phyloP scores from a whole-genome alignment of 164 flowering plant genomes.

The Magnolia changhungtana region DNA sequence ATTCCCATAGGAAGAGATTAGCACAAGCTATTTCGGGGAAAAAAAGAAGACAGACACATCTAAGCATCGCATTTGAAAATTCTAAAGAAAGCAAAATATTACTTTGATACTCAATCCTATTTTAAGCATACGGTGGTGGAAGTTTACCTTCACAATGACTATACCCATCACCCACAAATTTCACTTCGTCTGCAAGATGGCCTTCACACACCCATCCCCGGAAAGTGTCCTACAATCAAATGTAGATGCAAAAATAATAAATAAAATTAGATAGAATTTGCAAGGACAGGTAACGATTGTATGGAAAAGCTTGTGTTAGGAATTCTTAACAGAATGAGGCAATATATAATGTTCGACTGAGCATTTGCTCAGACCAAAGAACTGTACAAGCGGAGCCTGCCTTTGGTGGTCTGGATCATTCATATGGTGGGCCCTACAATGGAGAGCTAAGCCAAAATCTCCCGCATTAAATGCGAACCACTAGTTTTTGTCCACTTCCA shows the following conservation, averaged over 20 bases:
- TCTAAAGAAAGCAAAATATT: too few species aligned
- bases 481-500: background rate
- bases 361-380: background rate
- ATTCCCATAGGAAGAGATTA: too few species aligned
- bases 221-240: conserved; percentile 72
- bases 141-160: conserved; percentile 92
- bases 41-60: too few species aligned
- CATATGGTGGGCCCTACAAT: background rate
- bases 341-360: background rate
- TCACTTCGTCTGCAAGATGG: conserved; percentile 75
- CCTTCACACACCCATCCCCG: conserved; percentile 95
- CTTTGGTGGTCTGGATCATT: background rate
- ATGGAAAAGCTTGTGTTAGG: background rate
- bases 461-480: background rate
- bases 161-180: conserved; percentile 86
- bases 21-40: too few species aligned
- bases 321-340: background rate
- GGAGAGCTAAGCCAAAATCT: background rate
- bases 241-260: background rate
- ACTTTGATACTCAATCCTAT: conserved; percentile 25
- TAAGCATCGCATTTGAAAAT: too few species aligned
- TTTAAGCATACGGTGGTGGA: background rate
- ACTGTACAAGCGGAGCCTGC: background rate
- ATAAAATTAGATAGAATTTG: background rate
- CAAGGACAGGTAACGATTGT: background rate